Evolutionary conservation across 2,329 filamentous ascomycete species (phyloP), one percentile per base, ranked within the genome.

Genomic region (Pseudogymnoascus sp.): DNA sequence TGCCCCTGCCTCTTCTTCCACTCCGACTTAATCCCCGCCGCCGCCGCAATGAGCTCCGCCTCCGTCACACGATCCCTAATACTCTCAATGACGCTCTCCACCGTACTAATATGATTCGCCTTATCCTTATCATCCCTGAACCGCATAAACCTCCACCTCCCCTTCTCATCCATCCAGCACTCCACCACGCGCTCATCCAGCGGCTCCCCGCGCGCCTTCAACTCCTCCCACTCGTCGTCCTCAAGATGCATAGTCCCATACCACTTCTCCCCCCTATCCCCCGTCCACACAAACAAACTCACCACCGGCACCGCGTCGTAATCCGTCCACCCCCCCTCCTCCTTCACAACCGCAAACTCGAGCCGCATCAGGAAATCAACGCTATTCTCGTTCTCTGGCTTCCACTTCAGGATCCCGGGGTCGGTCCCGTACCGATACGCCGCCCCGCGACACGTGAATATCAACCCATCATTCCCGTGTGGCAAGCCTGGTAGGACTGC

Each of bases 401-500:
- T 99, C 95, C 95, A 99, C 76, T 99, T 99, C 40, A 99, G 80
- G 67, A 97, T 99, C 74, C 96, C 88, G 60, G 85, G 85, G 75
- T 99, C 95, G 11, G 95, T 99, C 68, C 95, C 95, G 68, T 89
- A 88, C 70, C 88, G 88, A 78, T 99, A 99, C 9, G 88, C 83
- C 17, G 90, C 91, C 70, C 86, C 88, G 67, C 90, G 87, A 77
- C 93, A 96, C n/a, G 95, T 97, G 77, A 97, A 99, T 72, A 99
- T 96, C 56, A 99, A 83, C 5, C 95, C 95, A 74, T 99, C 95
- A 74, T 97, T 97, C 66, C 93, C 93, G 73, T 99, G 95, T 68
- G 88, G 88, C 37, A 99, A 83, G 44, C 82, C 86, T 1, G 92
- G 93, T 29, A 97, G 85, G 50, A 96, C 85, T 64, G 93, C 83